Evolutionary conservation across 2,329 filamentous ascomycete species (phyloP).

Genomic region (Phyllosticta citriasiana): DNA sequence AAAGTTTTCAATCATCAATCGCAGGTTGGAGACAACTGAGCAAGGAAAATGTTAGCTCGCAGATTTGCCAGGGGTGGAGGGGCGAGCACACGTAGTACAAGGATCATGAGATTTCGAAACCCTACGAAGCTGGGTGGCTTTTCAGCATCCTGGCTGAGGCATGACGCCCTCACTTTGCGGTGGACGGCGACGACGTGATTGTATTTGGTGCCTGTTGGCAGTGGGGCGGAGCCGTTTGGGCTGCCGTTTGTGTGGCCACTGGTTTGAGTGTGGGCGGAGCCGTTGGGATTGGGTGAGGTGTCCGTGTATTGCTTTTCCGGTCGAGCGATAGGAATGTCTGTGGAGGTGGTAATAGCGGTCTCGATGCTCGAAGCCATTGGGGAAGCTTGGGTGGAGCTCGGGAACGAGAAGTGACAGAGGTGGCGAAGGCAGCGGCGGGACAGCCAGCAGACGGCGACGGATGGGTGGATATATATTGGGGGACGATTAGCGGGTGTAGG

Average conservation of each 20-base stretch:
- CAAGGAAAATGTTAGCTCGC: constrained; percentile 16
- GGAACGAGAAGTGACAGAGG: constrained; percentile 5
- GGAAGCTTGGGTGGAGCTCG: constrained; percentile 6
- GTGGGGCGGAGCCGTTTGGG: constrained; percentile 9
- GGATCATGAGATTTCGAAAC: constrained; percentile 92
- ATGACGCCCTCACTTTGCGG: constrained; percentile 59
- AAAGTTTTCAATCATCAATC: constrained; percentile 92
- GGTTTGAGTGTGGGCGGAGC: constrained; percentile 11
- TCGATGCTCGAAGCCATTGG: constrained; percentile 12
- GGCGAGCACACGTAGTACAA: constrained; percentile 62
- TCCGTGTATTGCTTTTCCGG: constrained; percentile 17
- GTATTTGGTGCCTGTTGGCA: constrained; percentile 52
- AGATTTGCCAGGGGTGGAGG: neutral
- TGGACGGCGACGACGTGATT: constrained; percentile 88
- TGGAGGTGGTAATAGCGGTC: constrained; percentile 20
- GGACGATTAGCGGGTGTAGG: neutral
- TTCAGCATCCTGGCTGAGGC: constrained; percentile 72
- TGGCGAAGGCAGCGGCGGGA: constrained; percentile 10
- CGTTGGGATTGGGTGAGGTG: constrained; percentile 13
- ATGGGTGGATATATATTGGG: neutral
- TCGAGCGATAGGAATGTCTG: constrained; percentile 17
- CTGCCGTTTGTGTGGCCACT: constrained; percentile 13
- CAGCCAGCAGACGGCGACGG: neutral
- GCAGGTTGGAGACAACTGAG: constrained; percentile 80
- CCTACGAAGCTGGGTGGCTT: constrained; percentile 76